These are phyloP conservation scores for Cadophora luteo-olivacea DNA, from an alignment of 2,329 filamentous ascomycete species.

Conservation along the genomic window DNA sequence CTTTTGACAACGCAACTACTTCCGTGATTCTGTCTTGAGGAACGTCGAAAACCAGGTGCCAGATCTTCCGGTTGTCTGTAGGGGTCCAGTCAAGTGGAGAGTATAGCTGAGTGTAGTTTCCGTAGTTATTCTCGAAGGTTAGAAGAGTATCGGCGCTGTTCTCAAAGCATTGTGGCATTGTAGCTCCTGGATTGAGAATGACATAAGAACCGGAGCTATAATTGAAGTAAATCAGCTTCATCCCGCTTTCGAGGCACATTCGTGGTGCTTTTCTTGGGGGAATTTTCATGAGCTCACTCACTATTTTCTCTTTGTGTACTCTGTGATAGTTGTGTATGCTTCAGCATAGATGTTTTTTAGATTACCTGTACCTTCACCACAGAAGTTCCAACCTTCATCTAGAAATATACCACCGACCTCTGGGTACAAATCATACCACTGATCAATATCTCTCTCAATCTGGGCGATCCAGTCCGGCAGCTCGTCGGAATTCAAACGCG, in stretches of 20 bases:
- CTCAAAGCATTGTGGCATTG: not conserved
- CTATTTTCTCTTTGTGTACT: not conserved
- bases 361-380: not conserved
- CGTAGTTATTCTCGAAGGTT: not conserved
- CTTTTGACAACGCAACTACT: not conserved
- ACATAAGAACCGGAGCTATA: not conserved
- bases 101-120: not conserved
- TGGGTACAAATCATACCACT: not conserved
- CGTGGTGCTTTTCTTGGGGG: no score
- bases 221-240: not conserved
- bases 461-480: not conserved
- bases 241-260: not conserved
- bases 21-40: not conserved
- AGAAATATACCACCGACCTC: not conserved
- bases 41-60: not conserved
- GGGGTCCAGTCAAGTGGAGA: not conserved
- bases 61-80: not conserved
- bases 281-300: no score
- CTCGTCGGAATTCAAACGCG: not conserved
- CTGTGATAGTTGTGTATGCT: not conserved
- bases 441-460: not conserved
- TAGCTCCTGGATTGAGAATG: not conserved
- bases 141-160: not conserved
- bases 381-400: not conserved
- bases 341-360: not conserved